A percentile compares a stretch with the other conserved stretches of the same genome.
Conservation (phyloP, 208 protist species). For the Strigomonas galati region DNA sequence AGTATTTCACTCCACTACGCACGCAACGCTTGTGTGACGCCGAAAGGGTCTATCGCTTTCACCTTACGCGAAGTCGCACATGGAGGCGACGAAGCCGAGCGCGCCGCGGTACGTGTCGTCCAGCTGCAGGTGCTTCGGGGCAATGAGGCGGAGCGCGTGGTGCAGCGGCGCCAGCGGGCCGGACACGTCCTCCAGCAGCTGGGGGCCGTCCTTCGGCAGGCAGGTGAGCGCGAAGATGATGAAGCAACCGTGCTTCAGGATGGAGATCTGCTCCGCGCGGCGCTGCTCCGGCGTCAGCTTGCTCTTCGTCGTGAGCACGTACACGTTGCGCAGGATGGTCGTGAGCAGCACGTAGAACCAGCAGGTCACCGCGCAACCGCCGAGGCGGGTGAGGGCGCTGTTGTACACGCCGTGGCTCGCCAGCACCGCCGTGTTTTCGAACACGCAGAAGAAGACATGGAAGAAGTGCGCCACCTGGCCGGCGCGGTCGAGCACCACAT, state of each 20-base stretch:
- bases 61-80: slow-evolving; percentile 85
- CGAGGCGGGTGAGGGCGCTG: slow-evolving; percentile 46
- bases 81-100: slow-evolving; percentile 70
- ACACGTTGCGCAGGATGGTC: slow-evolving; percentile 60
- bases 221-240: slow-evolving; percentile 77
- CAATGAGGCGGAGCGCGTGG: slow-evolving; percentile 56
- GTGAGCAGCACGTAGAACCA: slow-evolving; percentile 86
- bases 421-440: slow-evolving; percentile 79
- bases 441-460: slow-evolving; percentile 81
- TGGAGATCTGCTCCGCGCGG: slow-evolving; percentile 63
- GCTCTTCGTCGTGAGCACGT: slow-evolving; percentile 59
- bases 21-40: too few relatives aligned
- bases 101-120: slow-evolving; percentile 68
- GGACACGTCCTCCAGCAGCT: slow-evolving; percentile 62
- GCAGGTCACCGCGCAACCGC: slow-evolving; percentile 73
- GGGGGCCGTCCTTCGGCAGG: slow-evolving; percentile 69
- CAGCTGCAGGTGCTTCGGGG: slow-evolving; percentile 64
- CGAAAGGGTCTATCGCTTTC: too few relatives aligned
- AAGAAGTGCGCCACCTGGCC: slow-evolving; percentile 76
- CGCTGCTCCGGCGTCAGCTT: slow-evolving; percentile 66
- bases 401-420: slow-evolving; percentile 61
- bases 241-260: slow-evolving; percentile 81
- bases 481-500: slow-evolving; percentile 48
- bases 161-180: slow-evolving; percentile 75
- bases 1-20: neutral